Percentiles rank a stretch among this genome's conserved stretches.
Evolutionary conservation across 2,329 filamentous ascomycete genomes (phyloP).

Genomic region (Pseudocercospora pini-densiflorae): DNA sequence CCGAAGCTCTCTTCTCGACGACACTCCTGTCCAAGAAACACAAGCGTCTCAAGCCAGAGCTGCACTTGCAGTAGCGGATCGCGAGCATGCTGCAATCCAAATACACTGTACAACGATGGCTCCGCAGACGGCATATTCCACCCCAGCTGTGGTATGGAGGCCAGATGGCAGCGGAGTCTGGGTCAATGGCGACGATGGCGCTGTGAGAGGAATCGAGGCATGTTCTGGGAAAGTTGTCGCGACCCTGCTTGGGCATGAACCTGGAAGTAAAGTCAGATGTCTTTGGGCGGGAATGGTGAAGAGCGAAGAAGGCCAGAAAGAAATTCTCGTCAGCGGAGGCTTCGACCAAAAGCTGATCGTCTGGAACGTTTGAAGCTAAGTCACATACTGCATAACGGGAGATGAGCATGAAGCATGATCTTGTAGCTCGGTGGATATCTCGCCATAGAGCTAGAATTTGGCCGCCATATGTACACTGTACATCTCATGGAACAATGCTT

Average conservation of each 20-base stretch:
- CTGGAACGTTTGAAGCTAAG: conserved; percentile 48
- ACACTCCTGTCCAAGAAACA: conserved; percentile 37
- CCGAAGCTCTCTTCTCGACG: conserved; percentile 33
- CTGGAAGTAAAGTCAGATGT: conserved; percentile 62
- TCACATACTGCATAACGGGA: not conserved
- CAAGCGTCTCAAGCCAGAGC: conserved; percentile 59
- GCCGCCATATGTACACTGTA: not conserved
- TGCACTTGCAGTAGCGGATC: conserved; percentile 57
- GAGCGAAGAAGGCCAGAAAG: conserved; percentile 41
- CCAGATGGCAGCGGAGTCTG: conserved; percentile 65
- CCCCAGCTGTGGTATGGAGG: conserved; percentile 65
- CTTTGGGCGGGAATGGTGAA: conserved; percentile 58
- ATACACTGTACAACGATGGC: conserved; percentile 64
- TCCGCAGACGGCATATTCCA: conserved; percentile 68
- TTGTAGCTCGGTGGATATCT: too few species aligned
- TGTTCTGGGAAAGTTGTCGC: conserved; percentile 61
- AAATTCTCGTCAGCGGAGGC: conserved; percentile 65
- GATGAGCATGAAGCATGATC: too few species aligned
- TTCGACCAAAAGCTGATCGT: conserved; percentile 66
- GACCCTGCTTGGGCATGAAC: conserved; percentile 58
- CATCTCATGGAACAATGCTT: not conserved
- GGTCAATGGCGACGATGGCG: conserved; percentile 68
- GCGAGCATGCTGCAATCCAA: conserved; percentile 63
- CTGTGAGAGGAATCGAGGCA: conserved; percentile 63
- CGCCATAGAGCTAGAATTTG: not conserved